Evolutionary conservation across 148 eudicot genomes (phyloP), one percentile per base, ranked within the genome.

Genomic region (Nepenthes mirabilis): DNA sequence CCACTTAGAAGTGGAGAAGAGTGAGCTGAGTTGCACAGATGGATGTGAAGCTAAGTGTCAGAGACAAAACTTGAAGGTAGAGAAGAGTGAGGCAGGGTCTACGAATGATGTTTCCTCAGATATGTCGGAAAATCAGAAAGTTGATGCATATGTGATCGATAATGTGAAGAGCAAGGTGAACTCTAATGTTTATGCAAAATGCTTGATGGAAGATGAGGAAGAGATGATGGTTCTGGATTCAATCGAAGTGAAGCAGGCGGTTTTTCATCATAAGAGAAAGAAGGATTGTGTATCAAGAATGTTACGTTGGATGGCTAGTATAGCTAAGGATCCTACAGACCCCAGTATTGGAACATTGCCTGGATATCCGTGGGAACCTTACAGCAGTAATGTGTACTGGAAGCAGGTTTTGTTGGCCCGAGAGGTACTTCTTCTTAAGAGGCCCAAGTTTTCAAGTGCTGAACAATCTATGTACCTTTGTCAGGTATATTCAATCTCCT

Each of bases 241-340:
- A 1, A 54, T 53, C n/a, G 32, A 11, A 32, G 55, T 32, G 32
- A 32, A 52, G 23, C 6, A 52, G 2, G 32, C 32, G 11, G 23
- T 23, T 23, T 32, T 13, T 6, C 2, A 32, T n/a, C 55, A 11
- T 52, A 52, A 52, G n/a, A 78, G 94, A 47, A 83, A 79, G 74
- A 70, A 75, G 33, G 84, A 64, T 49, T 52, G 68, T 58, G 5
- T 58, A 13, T 52, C 36, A 49, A 66, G 57, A 36, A 73, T 80
- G 78, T 60, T 93, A 58, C 43, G 65, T 49, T 93, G 96, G 96
- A 57, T 93, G 56, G 56, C 36, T 55, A 56, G 71, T 49, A 81
- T 78, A 62, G 94, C 95, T 5, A 93, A 73, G 70, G 69, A 88
- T 74, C 96, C 96, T 51, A 77, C 82, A 65, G 70, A 83, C 69